A percentile compares a stretch with the other conserved stretches of the same genome.
Conservation (phyloP, 495 filamentous ascomycete genomes). For the Penicillium fimorum region DNA sequence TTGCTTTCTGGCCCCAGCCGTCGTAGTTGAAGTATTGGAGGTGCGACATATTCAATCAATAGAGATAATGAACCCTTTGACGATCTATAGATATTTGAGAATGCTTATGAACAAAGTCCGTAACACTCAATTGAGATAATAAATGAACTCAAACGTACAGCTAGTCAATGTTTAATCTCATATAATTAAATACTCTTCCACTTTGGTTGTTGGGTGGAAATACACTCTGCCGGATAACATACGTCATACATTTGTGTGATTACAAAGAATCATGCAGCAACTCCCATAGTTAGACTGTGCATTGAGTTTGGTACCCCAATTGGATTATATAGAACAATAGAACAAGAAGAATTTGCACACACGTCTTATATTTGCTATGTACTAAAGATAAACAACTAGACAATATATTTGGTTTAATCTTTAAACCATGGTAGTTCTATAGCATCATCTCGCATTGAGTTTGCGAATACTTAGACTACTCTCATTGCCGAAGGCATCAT, state of each 20-base stretch:
- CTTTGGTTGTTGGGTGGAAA: neutral
- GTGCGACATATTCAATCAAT: slow-evolving; percentile 36
- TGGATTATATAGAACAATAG: neutral
- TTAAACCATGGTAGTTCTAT: neutral
- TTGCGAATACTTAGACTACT: neutral
- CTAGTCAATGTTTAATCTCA: neutral
- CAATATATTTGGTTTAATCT: neutral
- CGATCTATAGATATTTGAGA: neutral
- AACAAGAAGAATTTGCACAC: neutral
- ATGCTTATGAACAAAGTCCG: neutral
- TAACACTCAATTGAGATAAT: neutral
- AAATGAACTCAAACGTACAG: neutral
- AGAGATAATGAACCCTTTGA: slow-evolving; percentile 1
- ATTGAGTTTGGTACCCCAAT: no score
- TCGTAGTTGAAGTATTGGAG: slow-evolving; percentile 45
- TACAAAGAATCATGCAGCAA: no score
- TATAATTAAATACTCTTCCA: neutral
- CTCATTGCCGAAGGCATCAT: neutral
- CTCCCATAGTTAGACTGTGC: no score
- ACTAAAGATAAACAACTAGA: neutral
- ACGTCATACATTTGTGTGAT: neutral
- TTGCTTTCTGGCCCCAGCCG: slow-evolving; percentile 37
- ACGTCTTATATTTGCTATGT: neutral
- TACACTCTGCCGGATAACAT: neutral
- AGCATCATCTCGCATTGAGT: neutral